phyloP scores from a whole-genome alignment of 257 asterid genomes.

The Ilex asprella region DNA sequence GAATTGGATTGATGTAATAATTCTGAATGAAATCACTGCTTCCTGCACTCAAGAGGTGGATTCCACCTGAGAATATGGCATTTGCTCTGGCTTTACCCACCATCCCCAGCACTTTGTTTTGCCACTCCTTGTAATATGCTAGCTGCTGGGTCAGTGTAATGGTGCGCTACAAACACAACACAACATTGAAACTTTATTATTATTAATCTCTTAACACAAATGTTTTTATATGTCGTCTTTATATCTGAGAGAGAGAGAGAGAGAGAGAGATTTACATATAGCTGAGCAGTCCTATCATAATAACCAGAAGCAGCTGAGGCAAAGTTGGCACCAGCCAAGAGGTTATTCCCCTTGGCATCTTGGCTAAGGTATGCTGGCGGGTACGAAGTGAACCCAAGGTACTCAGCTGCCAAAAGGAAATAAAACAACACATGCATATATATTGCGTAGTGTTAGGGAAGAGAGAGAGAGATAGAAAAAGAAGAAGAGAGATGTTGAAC shows the following conservation, averaged over 20 bases:
- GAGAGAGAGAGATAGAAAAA: not conserved
- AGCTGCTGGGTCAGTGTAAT: slow-evolving; percentile 55
- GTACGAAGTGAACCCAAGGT: slow-evolving; percentile 65
- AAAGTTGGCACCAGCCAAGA: slow-evolving; percentile 64
- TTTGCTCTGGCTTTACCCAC: slow-evolving; percentile 50
- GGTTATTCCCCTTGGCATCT: slow-evolving; percentile 47
- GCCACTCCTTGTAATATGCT: slow-evolving; percentile 58
- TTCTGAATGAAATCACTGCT: slow-evolving; percentile 81
- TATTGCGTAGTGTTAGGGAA: not conserved
- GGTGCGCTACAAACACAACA: slow-evolving; percentile 44
- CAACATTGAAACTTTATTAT: not conserved
- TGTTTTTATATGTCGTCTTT: not conserved
- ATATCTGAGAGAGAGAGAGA: not conserved
- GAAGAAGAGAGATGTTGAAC: not conserved
- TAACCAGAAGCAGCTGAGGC: slow-evolving; percentile 96
- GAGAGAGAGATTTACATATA: slow-evolving; percentile 35
- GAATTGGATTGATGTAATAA: slow-evolving; percentile 58
- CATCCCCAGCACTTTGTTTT: slow-evolving; percentile 45
- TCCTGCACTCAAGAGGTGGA: slow-evolving; percentile 77
- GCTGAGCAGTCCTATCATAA: slow-evolving; percentile 54
- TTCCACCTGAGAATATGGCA: slow-evolving; percentile 52
- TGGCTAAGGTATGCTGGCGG: slow-evolving; percentile 76
- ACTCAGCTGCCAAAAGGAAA: slow-evolving; percentile 47
- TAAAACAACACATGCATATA: slow-evolving; percentile 10
- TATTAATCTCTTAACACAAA: too few species aligned